These are phyloP conservation scores for Alternaria metachromatica DNA, from an alignment of 2,329 filamentous ascomycete genomes.

Conservation along the genomic window DNA sequence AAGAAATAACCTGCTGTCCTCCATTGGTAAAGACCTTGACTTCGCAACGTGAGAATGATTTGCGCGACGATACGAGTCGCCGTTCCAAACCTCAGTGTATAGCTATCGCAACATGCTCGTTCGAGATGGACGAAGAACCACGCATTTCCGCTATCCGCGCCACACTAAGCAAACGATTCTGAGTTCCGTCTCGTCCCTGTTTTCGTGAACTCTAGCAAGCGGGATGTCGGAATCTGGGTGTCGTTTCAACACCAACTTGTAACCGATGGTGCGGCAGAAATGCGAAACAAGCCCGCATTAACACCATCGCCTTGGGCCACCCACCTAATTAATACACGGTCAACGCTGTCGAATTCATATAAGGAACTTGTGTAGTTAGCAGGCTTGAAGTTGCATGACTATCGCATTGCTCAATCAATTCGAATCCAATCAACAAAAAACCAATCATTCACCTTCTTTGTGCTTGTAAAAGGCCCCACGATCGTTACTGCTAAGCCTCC, in stretches of 20 bases:
- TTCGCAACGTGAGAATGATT: not conserved
- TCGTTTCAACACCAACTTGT: slow-evolving; percentile 23
- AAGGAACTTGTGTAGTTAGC: not conserved
- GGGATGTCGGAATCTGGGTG: not conserved
- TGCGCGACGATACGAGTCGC: slow-evolving; percentile 1
- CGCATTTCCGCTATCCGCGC: not conserved
- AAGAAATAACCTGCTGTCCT: not conserved
- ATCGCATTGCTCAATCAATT: not conserved
- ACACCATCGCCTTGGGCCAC: slow-evolving; percentile 4
- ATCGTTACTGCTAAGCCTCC: slow-evolving; percentile 5
- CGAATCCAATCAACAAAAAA: not conserved
- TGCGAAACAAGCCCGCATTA: slow-evolving; percentile 22
- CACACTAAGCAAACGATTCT: not conserved
- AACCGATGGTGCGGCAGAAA: slow-evolving; percentile 26
- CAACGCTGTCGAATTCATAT: not conserved
- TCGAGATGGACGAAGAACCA: not conserved
- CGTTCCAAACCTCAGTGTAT: not conserved
- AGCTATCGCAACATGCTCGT: not conserved
- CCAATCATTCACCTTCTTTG: not conserved
- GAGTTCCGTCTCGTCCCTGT: not conserved
- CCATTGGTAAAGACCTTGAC: not conserved
- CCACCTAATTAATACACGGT: not conserved
- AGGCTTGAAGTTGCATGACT: not conserved
- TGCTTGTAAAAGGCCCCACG: slow-evolving; percentile 9
- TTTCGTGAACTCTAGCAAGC: not conserved